Evolutionary conservation across 2,329 filamentous ascomycete species (phyloP), one percentile per base, ranked within the genome.

Genomic region (Dactylellina leptospora): DNA sequence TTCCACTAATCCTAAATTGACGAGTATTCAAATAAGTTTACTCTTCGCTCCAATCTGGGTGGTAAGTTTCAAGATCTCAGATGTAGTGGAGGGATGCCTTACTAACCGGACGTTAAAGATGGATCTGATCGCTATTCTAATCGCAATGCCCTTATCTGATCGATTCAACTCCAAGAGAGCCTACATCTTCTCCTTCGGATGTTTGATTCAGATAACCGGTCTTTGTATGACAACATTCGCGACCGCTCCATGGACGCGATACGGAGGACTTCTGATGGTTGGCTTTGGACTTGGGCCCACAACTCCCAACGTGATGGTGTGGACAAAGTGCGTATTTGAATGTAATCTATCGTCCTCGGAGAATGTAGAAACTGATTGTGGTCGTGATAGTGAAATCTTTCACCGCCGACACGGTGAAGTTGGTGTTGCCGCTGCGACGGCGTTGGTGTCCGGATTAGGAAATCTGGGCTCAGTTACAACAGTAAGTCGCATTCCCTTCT

Each of bases 31-130:
- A 74, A 84, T 96, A 74, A 93, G 90, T 81, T 81, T 96, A 77
- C 84, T 96, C 25, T 93, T 92, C 77, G 92, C 92, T 1, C 92
- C 92, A 0, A 96, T 96, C 77, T 96, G 92, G 92, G 89, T 96
- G 75, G 89, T 91, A 81, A 82, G 88, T 84, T 40, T 50, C 25
- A 47, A 20, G 11, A 5, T 22, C 10, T 5, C 27, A 28, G 2
- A 3, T n/a, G 25, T 10, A 13, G 11, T 13, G 16, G 27, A 25
- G 22, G 20, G 11, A 45, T 4, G 4, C 18, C 28, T 56, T 56
- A 44, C 4, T 4, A n/a, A n/a, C n/a, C n/a, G n/a, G 36, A 4
- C 13, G 36, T 40, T 40, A 16, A 40, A 40, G 88, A 92, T 92
- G 88, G 92, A 96, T 78, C 85, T 96, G 36, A 88, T 93, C 63